Percentiles rank a stretch among this genome's conserved stretches.
These are phyloP conservation scores for Sporothrix dimorphospora DNA, from an alignment of 2,329 filamentous ascomycete genomes.

Conservation along the genomic window DNA sequence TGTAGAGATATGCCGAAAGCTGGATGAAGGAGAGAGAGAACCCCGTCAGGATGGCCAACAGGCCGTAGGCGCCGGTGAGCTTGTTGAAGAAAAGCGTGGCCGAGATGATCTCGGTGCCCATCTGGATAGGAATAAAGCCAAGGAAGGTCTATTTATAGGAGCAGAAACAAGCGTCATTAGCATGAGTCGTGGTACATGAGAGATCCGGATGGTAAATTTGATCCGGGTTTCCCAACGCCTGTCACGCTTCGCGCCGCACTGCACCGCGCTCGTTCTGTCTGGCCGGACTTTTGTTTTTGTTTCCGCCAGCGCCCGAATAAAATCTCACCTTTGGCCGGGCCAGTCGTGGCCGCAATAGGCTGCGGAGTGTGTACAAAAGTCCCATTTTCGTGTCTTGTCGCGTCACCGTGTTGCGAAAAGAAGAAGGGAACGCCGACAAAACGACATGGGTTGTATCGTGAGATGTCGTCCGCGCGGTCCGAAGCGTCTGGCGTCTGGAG, in stretches of 20 bases:
- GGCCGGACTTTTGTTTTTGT: not conserved
- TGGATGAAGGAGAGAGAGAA: conserved; percentile 81
- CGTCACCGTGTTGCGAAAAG: not conserved
- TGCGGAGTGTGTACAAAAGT: conserved; percentile 21
- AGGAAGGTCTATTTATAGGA: conserved; percentile 69
- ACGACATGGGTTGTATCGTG: conserved; percentile 19
- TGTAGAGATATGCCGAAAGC: conserved; percentile 91
- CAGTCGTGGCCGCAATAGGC: conserved; percentile 36
- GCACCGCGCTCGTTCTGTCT: too few relatives aligned
- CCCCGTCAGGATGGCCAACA: conserved; percentile 86
- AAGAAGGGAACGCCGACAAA: not conserved
- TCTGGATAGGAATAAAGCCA: conserved; percentile 82
- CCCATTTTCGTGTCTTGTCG: conserved; percentile 25
- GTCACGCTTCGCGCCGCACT: not conserved
- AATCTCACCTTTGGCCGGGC: conserved; percentile 26
- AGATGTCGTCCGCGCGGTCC: conserved; percentile 25
- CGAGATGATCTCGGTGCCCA: conserved; percentile 82
- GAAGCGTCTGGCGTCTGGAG: conserved; percentile 21
- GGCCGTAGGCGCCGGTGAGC: conserved; percentile 84
- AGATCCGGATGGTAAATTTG: not conserved
- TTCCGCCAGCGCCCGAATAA: not conserved
- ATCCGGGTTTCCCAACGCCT: not conserved
- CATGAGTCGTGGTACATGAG: not conserved
- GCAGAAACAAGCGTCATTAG: not conserved
- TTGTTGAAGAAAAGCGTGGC: conserved; percentile 89